Base-by-base conservation (phyloP, 1,139 yeast species). In the Candida sanyaensis region DNA sequence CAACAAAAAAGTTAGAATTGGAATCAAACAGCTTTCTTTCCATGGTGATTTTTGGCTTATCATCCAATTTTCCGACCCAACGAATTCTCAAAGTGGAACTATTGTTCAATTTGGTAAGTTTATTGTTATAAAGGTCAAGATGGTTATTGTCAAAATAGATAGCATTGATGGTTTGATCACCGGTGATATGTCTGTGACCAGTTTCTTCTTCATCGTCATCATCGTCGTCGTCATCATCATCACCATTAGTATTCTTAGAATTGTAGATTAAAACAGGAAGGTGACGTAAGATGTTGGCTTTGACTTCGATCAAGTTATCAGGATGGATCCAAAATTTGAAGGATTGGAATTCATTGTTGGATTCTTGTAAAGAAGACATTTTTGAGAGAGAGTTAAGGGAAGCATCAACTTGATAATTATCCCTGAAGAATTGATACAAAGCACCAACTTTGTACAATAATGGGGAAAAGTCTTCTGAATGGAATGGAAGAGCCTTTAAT, bases 281-380 rank as follows among this genome's bases (percentile, higher is more conserved):
- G 61, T 91, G 96, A 65, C 98, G 86, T 62, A 93, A 79, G 55
- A 93, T 89, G 54, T 91, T 84, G 24, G 98, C 90, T 71, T 93
- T 93, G 49, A 91, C 96, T 69, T 93, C 98, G 97, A 92, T 92
- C 64, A 92, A 75, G 65, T 93, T 91, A 61, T 93, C 99, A 12
- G 93, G 93, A 64, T 93, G 98, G 44, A 93, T 79, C 99, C 99
- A 93, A 68, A 92, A 92, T 69, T 90, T 90, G 69, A 86, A 85
- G 26, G 90, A 84, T 59, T 88, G 89, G 66, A 75, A 88, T 43
- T 84, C 85, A 36, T 80, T 76, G 49, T 77, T 77, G 48, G 75
- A 74, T 49, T 76, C 80, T 50, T 69, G 74, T 55, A 75, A 74
- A n/a, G 78, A 72, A n/a, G 75, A 68, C 50, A 75, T 64, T 53